Base-by-base conservation (phyloP, 768 basidiomycete genomes). In the Hericium coralloides region DNA sequence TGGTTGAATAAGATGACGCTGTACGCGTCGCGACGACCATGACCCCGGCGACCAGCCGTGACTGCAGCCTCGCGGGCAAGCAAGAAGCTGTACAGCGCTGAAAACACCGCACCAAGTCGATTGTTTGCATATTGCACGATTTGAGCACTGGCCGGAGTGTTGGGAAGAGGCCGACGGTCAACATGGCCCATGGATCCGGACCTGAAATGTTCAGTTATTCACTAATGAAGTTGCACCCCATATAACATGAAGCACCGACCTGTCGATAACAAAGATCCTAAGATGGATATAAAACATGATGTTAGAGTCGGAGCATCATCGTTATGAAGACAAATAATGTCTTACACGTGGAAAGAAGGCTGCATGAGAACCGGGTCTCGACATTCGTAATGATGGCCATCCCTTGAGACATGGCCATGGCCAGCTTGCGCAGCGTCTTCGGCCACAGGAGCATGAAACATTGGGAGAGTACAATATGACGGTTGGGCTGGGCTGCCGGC, bases 301-400 rank as follows among this genome's bases (percentile, higher is more conserved):
- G 38, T 18, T 12, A 12, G 0, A 20, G 17, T 49, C 2, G 18
- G 14, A 9, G 49, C 18, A 18, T 49, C 15, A 6, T 17, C 41
- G 9, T 26, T 6, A 26, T 26, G 25, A 26, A 23, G 17, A 38
- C 23, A 6, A 5, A 2, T 1, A 2, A 12, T 3, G 2, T 72
- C 81, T 58, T 65, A 83, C 80, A 85, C 80, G 64, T 85, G 82
- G 68, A 77, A 83, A 0, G 83, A 72, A 60, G 77, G 81, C 20
- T 76, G 77, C 66, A 79, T 65, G 9, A 76, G 69, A 0, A 70
- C 71, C 1, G 83, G 84, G 59, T 84, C 81, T 54, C 71, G 71
- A 68, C 82, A 84, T 1, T 63, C 31, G 57, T 80, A 84, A 12
- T 72, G 59, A 64, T 84, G 83, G 0, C 84, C 82, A 53, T 84